Conservation (phyloP, 2,329 filamentous ascomycete species). For the Aquanectria penicillioides region DNA sequence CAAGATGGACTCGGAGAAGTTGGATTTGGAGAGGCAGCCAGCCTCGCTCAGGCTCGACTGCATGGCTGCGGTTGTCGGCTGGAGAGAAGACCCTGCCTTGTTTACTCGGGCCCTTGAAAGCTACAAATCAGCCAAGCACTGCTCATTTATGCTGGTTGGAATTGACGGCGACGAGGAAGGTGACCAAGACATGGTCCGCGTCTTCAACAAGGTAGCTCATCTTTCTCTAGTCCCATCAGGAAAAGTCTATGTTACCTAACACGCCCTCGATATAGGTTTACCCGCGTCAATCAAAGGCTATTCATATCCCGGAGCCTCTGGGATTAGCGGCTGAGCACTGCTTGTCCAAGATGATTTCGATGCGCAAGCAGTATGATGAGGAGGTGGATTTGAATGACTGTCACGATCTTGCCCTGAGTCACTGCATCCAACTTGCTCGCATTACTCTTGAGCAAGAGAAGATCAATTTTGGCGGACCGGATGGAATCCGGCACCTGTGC, state of each 20-base stretch:
- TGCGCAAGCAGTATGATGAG: slow-evolving; percentile 20
- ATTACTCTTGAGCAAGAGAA: slow-evolving; percentile 30
- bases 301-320: slow-evolving; percentile 35
- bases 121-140: slow-evolving; percentile 29
- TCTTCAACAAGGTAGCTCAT: slow-evolving; percentile 33
- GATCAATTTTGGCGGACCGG: slow-evolving; percentile 24
- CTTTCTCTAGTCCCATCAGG: neutral
- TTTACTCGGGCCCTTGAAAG: slow-evolving; percentile 37
- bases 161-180: slow-evolving; percentile 36
- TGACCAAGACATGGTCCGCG: slow-evolving; percentile 38
- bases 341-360: slow-evolving; percentile 24
- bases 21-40: neutral
- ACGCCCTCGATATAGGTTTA: slow-evolving; percentile 26
- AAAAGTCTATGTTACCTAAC: too few species aligned
- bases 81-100: slow-evolving; percentile 37
- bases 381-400: slow-evolving; percentile 25
- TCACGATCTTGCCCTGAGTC: slow-evolving; percentile 29
- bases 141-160: slow-evolving; percentile 34
- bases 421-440: slow-evolving; percentile 36
- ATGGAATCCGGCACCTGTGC: slow-evolving; percentile 32
- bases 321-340: slow-evolving; percentile 34
- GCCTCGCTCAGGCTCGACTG: slow-evolving; percentile 25
- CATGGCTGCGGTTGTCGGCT: slow-evolving; percentile 39
- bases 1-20: neutral
- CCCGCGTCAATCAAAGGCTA: slow-evolving; percentile 27